These are phyloP conservation scores for Pogostemon cablin DNA, from an alignment of 257 asterid species.

Conservation along the genomic window DNA sequence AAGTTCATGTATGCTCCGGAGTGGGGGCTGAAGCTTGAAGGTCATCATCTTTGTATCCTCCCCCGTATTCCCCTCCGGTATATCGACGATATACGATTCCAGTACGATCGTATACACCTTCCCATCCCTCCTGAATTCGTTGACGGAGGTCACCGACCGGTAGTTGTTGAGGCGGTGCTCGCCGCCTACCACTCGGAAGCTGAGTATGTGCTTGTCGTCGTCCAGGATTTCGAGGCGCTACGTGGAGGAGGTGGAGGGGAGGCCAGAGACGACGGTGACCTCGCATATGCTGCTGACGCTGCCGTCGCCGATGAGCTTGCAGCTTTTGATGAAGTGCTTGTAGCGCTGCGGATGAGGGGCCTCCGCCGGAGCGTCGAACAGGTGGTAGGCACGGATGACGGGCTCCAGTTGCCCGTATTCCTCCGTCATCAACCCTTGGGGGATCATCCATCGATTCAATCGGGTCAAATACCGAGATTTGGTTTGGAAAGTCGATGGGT, in stretches of 20 bases:
- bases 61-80: constrained; percentile 84
- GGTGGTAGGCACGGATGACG: constrained; percentile 60
- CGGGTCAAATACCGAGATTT: no score
- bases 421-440: constrained; percentile 53
- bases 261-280: constrained; percentile 49
- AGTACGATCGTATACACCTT: constrained; percentile 57
- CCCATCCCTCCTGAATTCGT: constrained; percentile 49
- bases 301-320: constrained; percentile 44
- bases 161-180: constrained; percentile 83
- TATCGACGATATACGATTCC: constrained; percentile 85
- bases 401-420: constrained; percentile 57
- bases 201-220: constrained; percentile 59
- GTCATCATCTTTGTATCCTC: constrained; percentile 80
- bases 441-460: constrained; percentile 42
- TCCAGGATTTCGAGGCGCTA: constrained; percentile 61
- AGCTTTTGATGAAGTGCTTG: constrained; percentile 45
- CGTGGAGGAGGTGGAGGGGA: constrained; percentile 52
- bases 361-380: constrained; percentile 59
- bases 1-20: no score
- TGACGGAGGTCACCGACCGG: constrained; percentile 72
- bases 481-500: no score
- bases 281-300: constrained; percentile 54
- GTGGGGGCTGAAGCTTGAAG: no score
- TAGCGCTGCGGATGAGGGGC: constrained; percentile 51
- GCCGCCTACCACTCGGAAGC: constrained; percentile 89